These are phyloP conservation scores for Quercus cerris DNA, from an alignment of 306 rosid species.

Conservation along the genomic window DNA sequence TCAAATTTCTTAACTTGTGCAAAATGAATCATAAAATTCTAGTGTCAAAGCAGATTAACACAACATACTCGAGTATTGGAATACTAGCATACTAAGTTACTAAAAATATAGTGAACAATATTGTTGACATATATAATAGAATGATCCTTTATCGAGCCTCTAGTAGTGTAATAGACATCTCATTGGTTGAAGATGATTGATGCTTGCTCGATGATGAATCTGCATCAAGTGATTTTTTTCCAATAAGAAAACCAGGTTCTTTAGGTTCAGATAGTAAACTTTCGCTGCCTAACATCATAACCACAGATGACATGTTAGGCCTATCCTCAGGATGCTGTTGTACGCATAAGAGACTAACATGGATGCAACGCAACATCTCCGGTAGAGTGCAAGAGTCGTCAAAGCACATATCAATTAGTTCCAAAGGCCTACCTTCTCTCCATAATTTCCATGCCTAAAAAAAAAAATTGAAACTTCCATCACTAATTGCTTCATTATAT, in stretches of 20 bases:
- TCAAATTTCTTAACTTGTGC: too few relatives aligned
- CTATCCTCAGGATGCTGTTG: constrained; percentile 52
- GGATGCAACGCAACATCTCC: constrained; percentile 19
- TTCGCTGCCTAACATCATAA: constrained; percentile 47
- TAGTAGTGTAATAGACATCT: constrained; percentile 32
- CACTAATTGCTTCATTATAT: not conserved
- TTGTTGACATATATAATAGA: not conserved
- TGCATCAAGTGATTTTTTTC: not conserved
- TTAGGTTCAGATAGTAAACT: constrained; percentile 11
- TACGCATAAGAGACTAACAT: constrained; percentile 49
- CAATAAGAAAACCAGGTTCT: constrained; percentile 40
- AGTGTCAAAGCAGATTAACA: too few relatives aligned
- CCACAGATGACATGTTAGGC: constrained; percentile 52
- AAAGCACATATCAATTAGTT: constrained; percentile 15
- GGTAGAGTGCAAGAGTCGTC: constrained; percentile 9
- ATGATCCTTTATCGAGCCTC: constrained; percentile 41
- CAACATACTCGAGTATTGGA: too few relatives aligned
- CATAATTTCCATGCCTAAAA: constrained; percentile 43
- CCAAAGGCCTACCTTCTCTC: constrained; percentile 22
- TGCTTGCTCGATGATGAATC: constrained; percentile 30
- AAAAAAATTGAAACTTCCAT: not conserved
- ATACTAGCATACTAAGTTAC: too few relatives aligned
- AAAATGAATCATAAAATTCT: too few relatives aligned
- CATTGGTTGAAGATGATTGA: constrained; percentile 35
- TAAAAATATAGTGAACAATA: not conserved